A percentile compares a stretch with the other conserved stretches of the same genome.
Conservation (phyloP, 345 rosid genomes). For the Heritiera fomes region DNA sequence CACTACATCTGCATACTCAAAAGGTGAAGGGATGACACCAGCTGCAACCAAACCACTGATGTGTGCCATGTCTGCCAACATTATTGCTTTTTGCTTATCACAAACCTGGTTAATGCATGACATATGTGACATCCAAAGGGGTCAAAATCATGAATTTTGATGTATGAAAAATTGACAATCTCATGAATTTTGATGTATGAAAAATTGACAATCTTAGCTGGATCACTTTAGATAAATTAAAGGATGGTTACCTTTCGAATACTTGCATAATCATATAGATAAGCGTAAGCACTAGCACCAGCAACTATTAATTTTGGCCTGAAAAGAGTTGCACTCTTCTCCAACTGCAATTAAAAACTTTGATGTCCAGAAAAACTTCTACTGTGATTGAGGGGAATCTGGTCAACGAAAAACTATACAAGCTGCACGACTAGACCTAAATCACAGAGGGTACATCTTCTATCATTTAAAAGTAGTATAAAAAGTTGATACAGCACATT, state of each 20-base stretch:
- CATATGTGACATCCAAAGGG: constrained; percentile 1
- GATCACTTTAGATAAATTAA: background rate
- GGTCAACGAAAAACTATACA: background rate
- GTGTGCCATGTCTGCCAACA: constrained; percentile 99
- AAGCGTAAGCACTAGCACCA: constrained; percentile 97
- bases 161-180: background rate
- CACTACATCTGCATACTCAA: constrained; percentile 94
- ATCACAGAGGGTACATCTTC: background rate
- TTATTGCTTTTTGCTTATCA: constrained; percentile 88
- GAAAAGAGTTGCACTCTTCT: constrained; percentile 92
- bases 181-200: background rate
- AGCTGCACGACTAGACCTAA: background rate
- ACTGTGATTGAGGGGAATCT: background rate
- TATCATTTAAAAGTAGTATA: background rate
- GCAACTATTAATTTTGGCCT: constrained; percentile 96
- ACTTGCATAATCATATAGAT: constrained; percentile 86
- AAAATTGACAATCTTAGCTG: background rate
- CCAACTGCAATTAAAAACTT: constrained; percentile 57
- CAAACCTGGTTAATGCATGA: constrained; percentile 63
- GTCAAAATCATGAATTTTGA: constrained; percentile 12
- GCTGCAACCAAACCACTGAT: constrained; percentile 97
- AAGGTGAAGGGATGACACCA: constrained; percentile 94
- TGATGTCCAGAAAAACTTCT: constrained; percentile 16
- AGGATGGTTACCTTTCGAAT: constrained; percentile 69
- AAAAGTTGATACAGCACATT: background rate